Evolutionary conservation across 2,329 filamentous ascomycete species (phyloP).

Genomic region (Berkeleyomyces rouxiae): DNA sequence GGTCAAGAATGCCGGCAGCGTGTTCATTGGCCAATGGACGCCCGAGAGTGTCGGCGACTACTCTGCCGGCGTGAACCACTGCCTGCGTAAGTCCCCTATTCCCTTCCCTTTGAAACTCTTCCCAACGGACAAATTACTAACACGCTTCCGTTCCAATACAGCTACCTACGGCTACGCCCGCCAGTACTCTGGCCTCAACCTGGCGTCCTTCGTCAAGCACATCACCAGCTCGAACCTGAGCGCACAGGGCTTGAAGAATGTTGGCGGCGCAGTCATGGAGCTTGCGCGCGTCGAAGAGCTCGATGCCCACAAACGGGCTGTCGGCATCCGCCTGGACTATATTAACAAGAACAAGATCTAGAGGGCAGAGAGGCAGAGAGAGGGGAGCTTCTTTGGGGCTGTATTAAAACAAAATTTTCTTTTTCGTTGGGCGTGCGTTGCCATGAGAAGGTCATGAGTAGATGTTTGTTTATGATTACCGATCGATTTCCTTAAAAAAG

Average conservation of each 20-base stretch:
- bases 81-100: slow-evolving; percentile 55
- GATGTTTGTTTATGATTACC: not conserved
- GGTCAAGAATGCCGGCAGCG: slow-evolving; percentile 86
- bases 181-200: slow-evolving; percentile 94
- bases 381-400: not conserved
- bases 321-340: slow-evolving; percentile 59
- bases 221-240: slow-evolving; percentile 91
- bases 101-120: not conserved
- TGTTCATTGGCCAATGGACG: slow-evolving; percentile 92
- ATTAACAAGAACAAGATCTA: slow-evolving; percentile 21
- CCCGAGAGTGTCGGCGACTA: slow-evolving; percentile 97
- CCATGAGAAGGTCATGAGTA: not conserved
- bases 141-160: slow-evolving; percentile 22
- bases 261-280: slow-evolving; percentile 84
- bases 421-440: not conserved
- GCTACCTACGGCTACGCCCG: slow-evolving; percentile 96
- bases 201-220: slow-evolving; percentile 92
- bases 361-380: not conserved
- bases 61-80: slow-evolving; percentile 95
- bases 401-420: not conserved
- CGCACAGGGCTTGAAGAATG: slow-evolving; percentile 65
- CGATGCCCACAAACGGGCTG: slow-evolving; percentile 80
- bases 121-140: slow-evolving; percentile 13
- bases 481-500: not conserved
- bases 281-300: slow-evolving; percentile 86